Evolutionary conservation across 2,329 filamentous ascomycete genomes (phyloP).

Genomic region (Xylariaceae sp.): DNA sequence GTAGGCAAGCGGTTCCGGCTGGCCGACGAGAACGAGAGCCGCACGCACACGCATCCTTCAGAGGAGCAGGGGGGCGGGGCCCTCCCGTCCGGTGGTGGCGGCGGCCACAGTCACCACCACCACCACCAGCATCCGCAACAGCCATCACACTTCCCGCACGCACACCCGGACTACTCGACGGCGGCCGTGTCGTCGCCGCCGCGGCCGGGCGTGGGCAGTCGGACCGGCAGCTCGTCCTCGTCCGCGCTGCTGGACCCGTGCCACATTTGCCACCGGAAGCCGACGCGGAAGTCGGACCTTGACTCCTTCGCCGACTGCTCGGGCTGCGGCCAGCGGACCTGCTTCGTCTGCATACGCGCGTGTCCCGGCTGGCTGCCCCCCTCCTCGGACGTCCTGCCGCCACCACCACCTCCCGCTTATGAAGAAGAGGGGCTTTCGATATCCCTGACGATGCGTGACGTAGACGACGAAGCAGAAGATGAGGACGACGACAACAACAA

Average conservation of each 20-base stretch:
- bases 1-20: constrained; percentile 34
- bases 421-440: constrained; percentile 44
- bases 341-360: constrained; percentile 69
- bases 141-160: constrained; percentile 32
- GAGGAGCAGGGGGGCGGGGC: no score
- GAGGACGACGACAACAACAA: constrained; percentile 14
- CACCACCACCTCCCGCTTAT: constrained; percentile 19
- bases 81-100: no score
- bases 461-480: no score
- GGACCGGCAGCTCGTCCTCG: constrained; percentile 16
- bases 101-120: not conserved
- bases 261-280: constrained; percentile 68
- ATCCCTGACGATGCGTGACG: constrained; percentile 56
- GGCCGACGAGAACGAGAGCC: constrained; percentile 20
- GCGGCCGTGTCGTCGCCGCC: constrained; percentile 14
- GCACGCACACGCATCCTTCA: constrained; percentile 1
- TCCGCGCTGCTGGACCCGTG: constrained; percentile 54
- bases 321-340: constrained; percentile 63
- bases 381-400: not conserved
- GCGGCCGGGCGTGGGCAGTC: not conserved
- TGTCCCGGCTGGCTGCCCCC: constrained; percentile 55
- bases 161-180: constrained; percentile 27
- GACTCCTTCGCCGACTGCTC: constrained; percentile 68
- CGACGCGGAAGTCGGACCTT: constrained; percentile 66
- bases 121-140: constrained; percentile 12